Evolutionary conservation across 2,329 filamentous ascomycete genomes (phyloP).

Genomic region (Neofusicoccum sp.): DNA sequence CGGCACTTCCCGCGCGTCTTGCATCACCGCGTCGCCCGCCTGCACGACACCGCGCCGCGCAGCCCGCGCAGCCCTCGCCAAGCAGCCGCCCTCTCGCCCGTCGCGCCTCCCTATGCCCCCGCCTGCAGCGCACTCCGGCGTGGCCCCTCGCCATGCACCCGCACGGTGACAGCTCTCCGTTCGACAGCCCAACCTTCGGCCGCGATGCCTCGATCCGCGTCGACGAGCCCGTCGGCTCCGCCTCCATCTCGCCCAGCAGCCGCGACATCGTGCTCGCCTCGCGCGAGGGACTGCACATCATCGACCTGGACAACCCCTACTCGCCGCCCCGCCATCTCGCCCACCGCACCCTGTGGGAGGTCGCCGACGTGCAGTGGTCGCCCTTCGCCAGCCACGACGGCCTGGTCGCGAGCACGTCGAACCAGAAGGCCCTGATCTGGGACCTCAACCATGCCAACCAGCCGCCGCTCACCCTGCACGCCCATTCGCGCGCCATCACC

Average conservation of each 20-base stretch:
- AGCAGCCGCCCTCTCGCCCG: not conserved
- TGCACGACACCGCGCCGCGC: not conserved
- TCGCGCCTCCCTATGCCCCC: not conserved
- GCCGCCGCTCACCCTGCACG: constrained; percentile 64
- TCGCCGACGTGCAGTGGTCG: constrained; percentile 95
- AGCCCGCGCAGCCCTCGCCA: not conserved
- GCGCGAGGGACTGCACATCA: constrained; percentile 83
- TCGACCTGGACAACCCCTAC: constrained; percentile 87
- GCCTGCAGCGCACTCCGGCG: constrained; percentile 4
- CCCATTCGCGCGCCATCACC: constrained; percentile 83
- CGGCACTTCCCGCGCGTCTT: constrained; percentile 16
- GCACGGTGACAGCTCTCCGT: constrained; percentile 52
- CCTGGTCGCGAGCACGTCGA: constrained; percentile 92
- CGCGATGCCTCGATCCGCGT: constrained; percentile 81
- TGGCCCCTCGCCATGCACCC: constrained; percentile 17
- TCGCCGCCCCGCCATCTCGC: constrained; percentile 81
- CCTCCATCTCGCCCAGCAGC: constrained; percentile 88
- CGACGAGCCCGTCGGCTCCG: constrained; percentile 76
- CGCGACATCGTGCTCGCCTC: constrained; percentile 88
- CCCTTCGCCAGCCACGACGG: constrained; percentile 86
- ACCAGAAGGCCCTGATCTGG: constrained; percentile 92
- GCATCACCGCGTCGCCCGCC: constrained; percentile 8
- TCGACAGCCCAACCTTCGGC: constrained; percentile 84
- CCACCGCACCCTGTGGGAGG: constrained; percentile 88
- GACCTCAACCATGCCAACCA: constrained; percentile 62